These are phyloP conservation scores for Tricholoma bakamatsutake DNA, from an alignment of 768 basidiomycete species.

Conservation along the genomic window DNA sequence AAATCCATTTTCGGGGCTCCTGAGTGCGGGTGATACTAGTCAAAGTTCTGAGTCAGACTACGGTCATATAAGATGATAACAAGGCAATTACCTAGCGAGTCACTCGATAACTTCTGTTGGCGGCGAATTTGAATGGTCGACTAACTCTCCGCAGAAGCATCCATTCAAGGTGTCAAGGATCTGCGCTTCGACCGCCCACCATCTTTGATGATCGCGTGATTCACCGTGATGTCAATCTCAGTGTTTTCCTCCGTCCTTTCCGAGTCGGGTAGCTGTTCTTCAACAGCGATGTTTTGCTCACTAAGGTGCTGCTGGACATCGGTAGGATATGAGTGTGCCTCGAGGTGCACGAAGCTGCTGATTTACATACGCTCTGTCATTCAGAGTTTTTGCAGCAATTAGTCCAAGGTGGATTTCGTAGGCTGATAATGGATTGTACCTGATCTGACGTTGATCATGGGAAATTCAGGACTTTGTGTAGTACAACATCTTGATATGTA, in stretches of 20 bases:
- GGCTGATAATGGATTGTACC: neutral
- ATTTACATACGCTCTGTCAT: neutral
- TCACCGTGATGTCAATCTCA: neutral
- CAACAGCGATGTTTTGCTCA: no score
- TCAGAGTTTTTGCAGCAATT: neutral
- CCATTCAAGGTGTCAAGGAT: no score
- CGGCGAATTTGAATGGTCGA: neutral
- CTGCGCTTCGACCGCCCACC: neutral
- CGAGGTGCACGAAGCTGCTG: neutral
- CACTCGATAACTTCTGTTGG: neutral
- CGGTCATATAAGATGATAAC: neutral
- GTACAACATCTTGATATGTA: neutral
- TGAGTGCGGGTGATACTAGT: neutral
- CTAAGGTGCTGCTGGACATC: neutral
- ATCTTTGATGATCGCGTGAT: neutral
- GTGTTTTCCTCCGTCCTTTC: neutral
- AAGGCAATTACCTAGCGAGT: neutral
- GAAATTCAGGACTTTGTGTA: neutral
- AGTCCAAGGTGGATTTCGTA: neutral
- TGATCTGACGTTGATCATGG: neutral
- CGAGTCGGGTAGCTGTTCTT: neutral
- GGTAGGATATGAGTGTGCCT: neutral
- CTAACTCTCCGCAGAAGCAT: no score
- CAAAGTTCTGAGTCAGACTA: no score
- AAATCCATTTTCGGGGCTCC: neutral